Evolutionary conservation across 2,329 filamentous ascomycete species (phyloP).

Genomic region (Penicillium sp.): DNA sequence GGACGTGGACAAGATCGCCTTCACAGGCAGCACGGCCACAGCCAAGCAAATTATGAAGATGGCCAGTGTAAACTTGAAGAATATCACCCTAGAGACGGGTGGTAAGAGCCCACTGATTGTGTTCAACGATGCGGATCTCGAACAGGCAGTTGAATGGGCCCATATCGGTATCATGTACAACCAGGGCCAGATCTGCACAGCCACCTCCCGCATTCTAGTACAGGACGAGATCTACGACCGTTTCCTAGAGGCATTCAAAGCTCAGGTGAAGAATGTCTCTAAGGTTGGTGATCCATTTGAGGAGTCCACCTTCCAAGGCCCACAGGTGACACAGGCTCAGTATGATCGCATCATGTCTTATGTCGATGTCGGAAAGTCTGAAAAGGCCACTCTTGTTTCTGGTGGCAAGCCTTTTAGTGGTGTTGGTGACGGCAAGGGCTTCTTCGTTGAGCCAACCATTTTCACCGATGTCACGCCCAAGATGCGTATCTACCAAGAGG

Average conservation of each 20-base stretch:
- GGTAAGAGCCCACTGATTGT: constrained; percentile 65
- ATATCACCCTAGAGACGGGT: constrained; percentile 47
- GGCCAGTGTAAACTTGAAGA: constrained; percentile 34
- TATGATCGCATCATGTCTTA: constrained; percentile 26
- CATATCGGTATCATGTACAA: constrained; percentile 53
- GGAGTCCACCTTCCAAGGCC: constrained; percentile 25
- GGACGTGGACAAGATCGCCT: constrained; percentile 35
- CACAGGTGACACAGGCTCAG: constrained; percentile 25
- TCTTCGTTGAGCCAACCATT: constrained; percentile 26
- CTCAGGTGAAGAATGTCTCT: constrained; percentile 24
- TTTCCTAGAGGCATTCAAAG: constrained; percentile 22
- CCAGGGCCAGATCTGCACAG: constrained; percentile 36
- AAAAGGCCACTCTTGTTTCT: constrained; percentile 31
- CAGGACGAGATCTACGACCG: constrained; percentile 23
- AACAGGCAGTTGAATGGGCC: constrained; percentile 67
- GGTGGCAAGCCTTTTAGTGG: constrained; percentile 31
- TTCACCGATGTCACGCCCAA: constrained; percentile 33
- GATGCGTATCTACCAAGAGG: constrained; percentile 39
- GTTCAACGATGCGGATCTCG: constrained; percentile 64
- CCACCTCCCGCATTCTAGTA: constrained; percentile 31
- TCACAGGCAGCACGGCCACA: constrained; percentile 34
- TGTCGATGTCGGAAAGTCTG: constrained; percentile 32
- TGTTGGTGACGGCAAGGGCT: constrained; percentile 30
- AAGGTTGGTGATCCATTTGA: constrained; percentile 37
- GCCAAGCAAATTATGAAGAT: constrained; percentile 37